phyloP scores from a whole-genome alignment of 2,329 filamentous ascomycete species.

The Aspergillus puulaauensis region DNA sequence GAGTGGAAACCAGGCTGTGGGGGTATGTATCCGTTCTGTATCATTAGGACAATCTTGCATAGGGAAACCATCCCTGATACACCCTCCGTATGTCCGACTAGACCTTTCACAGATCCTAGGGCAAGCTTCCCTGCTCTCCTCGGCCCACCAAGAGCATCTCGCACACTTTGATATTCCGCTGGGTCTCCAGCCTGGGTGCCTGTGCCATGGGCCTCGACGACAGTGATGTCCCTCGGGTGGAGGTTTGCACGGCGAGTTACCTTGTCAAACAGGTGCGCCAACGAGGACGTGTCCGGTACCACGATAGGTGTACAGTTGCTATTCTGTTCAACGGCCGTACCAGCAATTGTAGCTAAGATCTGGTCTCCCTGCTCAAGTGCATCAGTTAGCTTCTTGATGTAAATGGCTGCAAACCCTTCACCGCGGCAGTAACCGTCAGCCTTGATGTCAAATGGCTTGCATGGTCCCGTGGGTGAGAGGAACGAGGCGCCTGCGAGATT shows the following conservation, averaged over 20 bases:
- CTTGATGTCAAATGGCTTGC: slow-evolving; percentile 47
- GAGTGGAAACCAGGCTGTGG: slow-evolving; percentile 25
- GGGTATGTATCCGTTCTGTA: slow-evolving; percentile 26
- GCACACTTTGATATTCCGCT: slow-evolving; percentile 27
- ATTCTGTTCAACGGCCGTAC: slow-evolving; percentile 34
- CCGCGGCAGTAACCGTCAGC: slow-evolving; percentile 56
- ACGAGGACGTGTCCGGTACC: slow-evolving; percentile 20
- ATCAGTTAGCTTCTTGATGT: slow-evolving; percentile 49
- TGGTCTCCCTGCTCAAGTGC: slow-evolving; percentile 47
- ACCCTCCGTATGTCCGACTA: slow-evolving; percentile 35
- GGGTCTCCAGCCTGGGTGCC: slow-evolving; percentile 34
- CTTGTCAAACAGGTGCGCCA: slow-evolving; percentile 30
- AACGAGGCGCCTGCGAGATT: slow-evolving; percentile 39
- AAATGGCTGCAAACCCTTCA: slow-evolving; percentile 47
- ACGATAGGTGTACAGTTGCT: slow-evolving; percentile 26
- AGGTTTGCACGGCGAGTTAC: slow-evolving; percentile 24
- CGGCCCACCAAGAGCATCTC: slow-evolving; percentile 19
- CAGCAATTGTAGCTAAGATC: slow-evolving; percentile 46
- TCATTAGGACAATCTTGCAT: slow-evolving; percentile 32
- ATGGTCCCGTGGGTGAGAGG: slow-evolving; percentile 46
- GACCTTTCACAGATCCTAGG: slow-evolving; percentile 34
- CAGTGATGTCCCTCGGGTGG: slow-evolving; percentile 25
- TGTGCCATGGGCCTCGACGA: slow-evolving; percentile 37
- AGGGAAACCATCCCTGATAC: slow-evolving; percentile 33
- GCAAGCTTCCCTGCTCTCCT: slow-evolving; percentile 13